Evolutionary conservation across 2,329 filamentous ascomycete genomes (phyloP).

Genomic region (Sclerotinia nivalis): DNA sequence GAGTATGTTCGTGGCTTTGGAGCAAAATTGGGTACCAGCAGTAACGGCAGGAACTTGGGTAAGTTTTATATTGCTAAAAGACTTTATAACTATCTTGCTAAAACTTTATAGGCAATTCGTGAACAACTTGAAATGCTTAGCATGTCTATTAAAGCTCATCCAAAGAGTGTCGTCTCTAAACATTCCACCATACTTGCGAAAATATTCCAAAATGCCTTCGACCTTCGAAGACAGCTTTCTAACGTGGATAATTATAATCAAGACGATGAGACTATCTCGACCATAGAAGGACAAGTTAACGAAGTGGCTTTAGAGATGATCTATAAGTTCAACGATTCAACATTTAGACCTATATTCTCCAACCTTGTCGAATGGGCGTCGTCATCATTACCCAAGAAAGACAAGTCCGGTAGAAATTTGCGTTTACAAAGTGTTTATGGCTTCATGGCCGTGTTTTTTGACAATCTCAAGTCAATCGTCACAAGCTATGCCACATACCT

Average conservation of each 20-base stretch:
- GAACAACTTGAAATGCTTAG: constrained; percentile 72
- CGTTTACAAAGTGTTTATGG: constrained; percentile 77
- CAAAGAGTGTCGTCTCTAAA: constrained; percentile 77
- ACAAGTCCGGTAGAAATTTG: constrained; percentile 56
- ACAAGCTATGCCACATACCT: constrained; percentile 88
- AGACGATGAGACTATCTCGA: constrained; percentile 51
- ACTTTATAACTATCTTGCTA: constrained; percentile 27
- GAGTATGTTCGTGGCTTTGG: constrained; percentile 71
- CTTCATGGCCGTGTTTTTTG: constrained; percentile 79
- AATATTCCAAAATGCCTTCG: constrained; percentile 60
- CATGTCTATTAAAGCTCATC: constrained; percentile 71
- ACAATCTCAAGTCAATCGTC: constrained; percentile 87
- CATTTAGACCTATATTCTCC: constrained; percentile 89
- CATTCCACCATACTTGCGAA: constrained; percentile 69
- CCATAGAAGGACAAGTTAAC: constrained; percentile 66
- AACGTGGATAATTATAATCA: constrained; percentile 47
- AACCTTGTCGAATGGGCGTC: constrained; percentile 81
- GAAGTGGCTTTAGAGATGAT: constrained; percentile 83
- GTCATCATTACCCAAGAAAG: constrained; percentile 60
- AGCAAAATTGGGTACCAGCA: constrained; percentile 71
- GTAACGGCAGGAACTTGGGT: constrained; percentile 61
- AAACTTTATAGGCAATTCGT: constrained; percentile 54
- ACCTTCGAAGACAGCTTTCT: constrained; percentile 62
- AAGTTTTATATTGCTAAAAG: constrained; percentile 41
- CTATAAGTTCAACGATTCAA: constrained; percentile 92